A percentile compares a stretch with the other conserved stretches of the same genome.
phyloP scores from a whole-genome alignment of 108 stramenopile genomes.

The Fistulifera pelliculosa region DNA sequence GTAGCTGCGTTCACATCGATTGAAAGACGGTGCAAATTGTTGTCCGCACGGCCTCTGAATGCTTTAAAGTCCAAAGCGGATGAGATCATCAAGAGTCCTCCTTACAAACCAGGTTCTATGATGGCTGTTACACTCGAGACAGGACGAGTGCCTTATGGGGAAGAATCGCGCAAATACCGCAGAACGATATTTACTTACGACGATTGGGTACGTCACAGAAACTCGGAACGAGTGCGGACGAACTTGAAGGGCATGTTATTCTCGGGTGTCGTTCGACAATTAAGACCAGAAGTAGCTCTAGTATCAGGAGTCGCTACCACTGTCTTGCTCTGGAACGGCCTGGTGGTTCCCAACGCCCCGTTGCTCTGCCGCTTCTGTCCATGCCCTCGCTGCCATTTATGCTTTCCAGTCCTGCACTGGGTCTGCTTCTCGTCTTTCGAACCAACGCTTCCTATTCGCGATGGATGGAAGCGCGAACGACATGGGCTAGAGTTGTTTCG shows the following conservation, averaged over 20 bases:
- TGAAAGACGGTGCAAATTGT: too few relatives aligned
- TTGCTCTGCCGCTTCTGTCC: constrained; percentile 19
- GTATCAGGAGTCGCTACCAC: constrained; percentile 6
- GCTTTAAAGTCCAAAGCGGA: too few relatives aligned
- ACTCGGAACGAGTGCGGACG: constrained; percentile 18
- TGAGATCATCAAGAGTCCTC: constrained; percentile 2
- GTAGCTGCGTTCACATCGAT: too few relatives aligned
- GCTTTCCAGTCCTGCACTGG: constrained; percentile 41
- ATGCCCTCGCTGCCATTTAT: constrained; percentile 57
- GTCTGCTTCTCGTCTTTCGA: constrained; percentile 56
- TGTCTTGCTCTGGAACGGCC: constrained; percentile 11
- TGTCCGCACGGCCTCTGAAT: too few relatives aligned
- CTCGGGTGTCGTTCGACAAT: constrained; percentile 30
- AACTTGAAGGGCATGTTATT: constrained; percentile 28
- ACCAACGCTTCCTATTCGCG: constrained; percentile 58
- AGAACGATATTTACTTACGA: constrained; percentile 27
- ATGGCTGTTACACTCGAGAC: constrained; percentile 20
- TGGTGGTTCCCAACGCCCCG: not conserved
- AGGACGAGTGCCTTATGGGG: constrained; percentile 36
- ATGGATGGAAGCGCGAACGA: constrained; percentile 46
- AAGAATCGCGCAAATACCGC: constrained; percentile 27
- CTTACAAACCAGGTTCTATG: constrained; percentile 16
- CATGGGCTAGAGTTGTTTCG: constrained; percentile 48
- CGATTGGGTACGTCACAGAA: constrained; percentile 38
- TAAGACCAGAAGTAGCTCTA: constrained; percentile 19